These are phyloP conservation scores for Nicotiana undulata DNA, from an alignment of 257 asterid species.

Conservation along the genomic window DNA sequence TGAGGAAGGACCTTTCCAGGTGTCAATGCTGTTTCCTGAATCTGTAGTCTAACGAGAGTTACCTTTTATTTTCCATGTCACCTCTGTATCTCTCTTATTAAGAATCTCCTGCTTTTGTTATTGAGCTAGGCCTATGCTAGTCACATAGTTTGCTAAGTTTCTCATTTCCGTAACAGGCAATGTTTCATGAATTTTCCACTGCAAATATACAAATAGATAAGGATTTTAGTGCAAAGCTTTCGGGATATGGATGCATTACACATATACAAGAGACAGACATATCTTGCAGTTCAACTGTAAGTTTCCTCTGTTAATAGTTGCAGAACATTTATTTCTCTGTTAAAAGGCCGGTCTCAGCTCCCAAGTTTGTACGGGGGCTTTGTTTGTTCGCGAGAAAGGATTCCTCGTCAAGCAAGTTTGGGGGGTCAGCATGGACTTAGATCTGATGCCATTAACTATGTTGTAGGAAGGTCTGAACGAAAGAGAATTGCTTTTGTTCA, in stretches of 20 bases:
- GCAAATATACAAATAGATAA: constrained; percentile 86
- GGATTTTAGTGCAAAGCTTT: constrained; percentile 86
- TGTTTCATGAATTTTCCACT: constrained; percentile 92
- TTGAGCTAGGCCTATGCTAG: background rate
- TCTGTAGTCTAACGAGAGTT: background rate
- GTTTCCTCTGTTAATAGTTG: constrained; percentile 12
- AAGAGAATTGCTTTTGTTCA: no score
- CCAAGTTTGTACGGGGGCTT: no score
- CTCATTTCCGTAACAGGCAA: constrained; percentile 53
- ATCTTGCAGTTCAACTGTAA: constrained; percentile 50
- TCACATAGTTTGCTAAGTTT: constrained; percentile 1
- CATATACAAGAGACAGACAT: constrained; percentile 75
- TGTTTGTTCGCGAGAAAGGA: no score
- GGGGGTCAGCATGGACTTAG: no score
- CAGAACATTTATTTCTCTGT: background rate
- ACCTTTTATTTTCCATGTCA: constrained; percentile 1
- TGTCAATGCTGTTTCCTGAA: constrained; percentile 15
- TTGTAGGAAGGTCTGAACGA: no score
- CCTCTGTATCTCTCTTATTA: background rate
- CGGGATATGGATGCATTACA: constrained; percentile 92
- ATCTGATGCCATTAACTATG: no score
- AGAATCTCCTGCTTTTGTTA: background rate
- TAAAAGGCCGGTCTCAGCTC: background rate
- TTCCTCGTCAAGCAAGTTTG: no score
- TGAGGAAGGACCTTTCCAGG: constrained; percentile 99